Evolutionary conservation across 441 rosid genomes (phyloP), one percentile per base, ranked within the genome.

Genomic region (Bocquillonia castaneifolia): DNA sequence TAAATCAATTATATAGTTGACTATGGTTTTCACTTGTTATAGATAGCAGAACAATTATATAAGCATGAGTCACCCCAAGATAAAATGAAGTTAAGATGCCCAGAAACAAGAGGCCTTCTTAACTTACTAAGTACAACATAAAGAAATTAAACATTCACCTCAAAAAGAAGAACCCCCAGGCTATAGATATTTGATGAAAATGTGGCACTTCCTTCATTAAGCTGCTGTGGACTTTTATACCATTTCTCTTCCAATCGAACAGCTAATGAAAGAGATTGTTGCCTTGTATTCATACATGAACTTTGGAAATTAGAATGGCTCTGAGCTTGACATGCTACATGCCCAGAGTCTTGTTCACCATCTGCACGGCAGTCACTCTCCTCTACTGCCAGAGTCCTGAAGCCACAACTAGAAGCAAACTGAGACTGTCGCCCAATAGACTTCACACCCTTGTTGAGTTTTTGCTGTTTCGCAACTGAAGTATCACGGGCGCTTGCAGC

Each of bases 101-200:
- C 44, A 53, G 25, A 65, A 64, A 50, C 61, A 53, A 59, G 59
- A 37, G 54, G 12, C 1, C 12, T 32, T 20, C 0, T 28, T 45
- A 47, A 39, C 4, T 45, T 42, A 8, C 29, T 44, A 45, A 75
- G 42, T 61, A 32, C 29, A 32, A 67, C 51, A 51, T 51, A 51
- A 22, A 40, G 44, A 51, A 9, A 36, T 20, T 22, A 68, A 20
- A 48, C 62, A 62, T 25, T 75, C 71, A 91, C 95, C 93, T 88
- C 97, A 63, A 88, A 91, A 72, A 91, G 93, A 69, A 88, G 86
- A 80, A 88, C 82, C 23, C 97, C 95, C 52, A 91, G 86, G 56
- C 81, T 71, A 68, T 88, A 88, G 45, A 88, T 79, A 76, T 91
- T 87, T 29, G 92, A 82, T 40, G 83, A 74, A 70, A 82, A 69